Base-by-base conservation (phyloP, 768 basidiomycete species). In the Leucocoprinus sp. region DNA sequence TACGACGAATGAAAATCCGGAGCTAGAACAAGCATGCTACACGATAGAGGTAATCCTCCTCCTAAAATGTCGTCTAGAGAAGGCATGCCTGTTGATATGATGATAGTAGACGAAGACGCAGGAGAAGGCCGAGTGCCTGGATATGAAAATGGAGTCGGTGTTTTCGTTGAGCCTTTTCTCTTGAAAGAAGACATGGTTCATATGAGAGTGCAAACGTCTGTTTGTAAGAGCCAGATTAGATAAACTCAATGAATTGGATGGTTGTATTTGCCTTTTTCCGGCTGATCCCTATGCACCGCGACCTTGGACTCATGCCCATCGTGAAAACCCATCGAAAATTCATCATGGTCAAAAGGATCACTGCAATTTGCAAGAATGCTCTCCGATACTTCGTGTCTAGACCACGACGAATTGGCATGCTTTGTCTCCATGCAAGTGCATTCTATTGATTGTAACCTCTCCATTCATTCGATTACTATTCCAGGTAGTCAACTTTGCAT, bases 61-160 rank as follows among this genome's bases (percentile, higher is more conserved):
- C 93, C 93, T 29, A 98, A 78, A 50, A 98, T 78, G 59, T 98
- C 96, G 62, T 99, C 96, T 17, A 99, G 71, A 9, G 93, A 92
- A 21, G 91, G 82, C 7, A 98, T 79, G 2, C 96, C 96, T 4
- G 89, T 89, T 1, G 93, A 93, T 5, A 76, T 80, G 49, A 84
- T 65, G 45, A 70, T 55, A 0, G 76, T 82, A 15, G 72, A 66
- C 28, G 70, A 60, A 3, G 82, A 78, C 23, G 72, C 70, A 5
- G 81, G 71, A 12, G 75, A 84, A 26, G 68, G 43, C 27, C 75
- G 77, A 34, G 82, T 82, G 9, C 82, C 84, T 11, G 68, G 52
- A 34, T 69, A 66, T 23, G 63, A 59, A 28, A 58, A 58, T 15
- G 52, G 42, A 26, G 53, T 40, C 7, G 62, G 50, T 31, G 69